These are phyloP conservation scores for Diaporthe citriasiana DNA, from an alignment of 2,329 filamentous ascomycete species.

Conservation along the genomic window DNA sequence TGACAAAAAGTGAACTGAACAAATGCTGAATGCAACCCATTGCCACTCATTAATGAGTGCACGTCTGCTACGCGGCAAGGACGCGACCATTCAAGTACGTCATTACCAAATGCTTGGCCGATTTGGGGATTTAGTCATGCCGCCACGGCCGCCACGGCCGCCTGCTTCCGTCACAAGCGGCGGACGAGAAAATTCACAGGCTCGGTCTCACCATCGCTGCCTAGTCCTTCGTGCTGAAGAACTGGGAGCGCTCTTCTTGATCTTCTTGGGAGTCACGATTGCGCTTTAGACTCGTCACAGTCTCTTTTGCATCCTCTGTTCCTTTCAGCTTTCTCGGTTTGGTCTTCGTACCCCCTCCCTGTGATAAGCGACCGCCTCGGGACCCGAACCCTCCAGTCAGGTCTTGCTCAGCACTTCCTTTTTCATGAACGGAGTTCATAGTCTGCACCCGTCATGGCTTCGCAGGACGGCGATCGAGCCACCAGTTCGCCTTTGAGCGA, in stretches of 20 bases:
- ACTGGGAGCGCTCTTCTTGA: not conserved
- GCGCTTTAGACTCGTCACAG: not conserved
- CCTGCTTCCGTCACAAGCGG: slow-evolving; percentile 19
- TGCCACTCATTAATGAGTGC: slow-evolving; percentile 3
- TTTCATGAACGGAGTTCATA: slow-evolving; percentile 13
- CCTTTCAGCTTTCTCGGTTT: not conserved
- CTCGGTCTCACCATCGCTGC: slow-evolving; percentile 11
- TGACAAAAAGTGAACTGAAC: too few species aligned
- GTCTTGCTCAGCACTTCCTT: not conserved
- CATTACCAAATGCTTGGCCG: slow-evolving; percentile 29
- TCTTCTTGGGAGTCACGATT: not conserved
- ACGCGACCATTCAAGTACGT: slow-evolving; percentile 34
- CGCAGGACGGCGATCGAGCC: slow-evolving; percentile 22
- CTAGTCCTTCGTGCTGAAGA: not conserved
- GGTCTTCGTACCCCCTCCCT: not conserved
- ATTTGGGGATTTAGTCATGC: slow-evolving; percentile 26
- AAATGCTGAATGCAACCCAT: not conserved
- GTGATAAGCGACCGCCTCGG: not conserved
- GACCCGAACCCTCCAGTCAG: not conserved
- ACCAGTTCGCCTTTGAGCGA: slow-evolving; percentile 2
- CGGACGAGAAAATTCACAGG: not conserved
- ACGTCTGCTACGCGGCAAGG: slow-evolving; percentile 29
- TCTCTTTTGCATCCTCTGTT: not conserved
- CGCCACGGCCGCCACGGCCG: not conserved
- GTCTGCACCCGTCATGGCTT: slow-evolving; percentile 3